Percentiles rank a stretch among this genome's conserved stretches.
These are phyloP conservation scores for Fusarium continuum DNA, from an alignment of 2,329 filamentous ascomycete genomes.

Conservation along the genomic window DNA sequence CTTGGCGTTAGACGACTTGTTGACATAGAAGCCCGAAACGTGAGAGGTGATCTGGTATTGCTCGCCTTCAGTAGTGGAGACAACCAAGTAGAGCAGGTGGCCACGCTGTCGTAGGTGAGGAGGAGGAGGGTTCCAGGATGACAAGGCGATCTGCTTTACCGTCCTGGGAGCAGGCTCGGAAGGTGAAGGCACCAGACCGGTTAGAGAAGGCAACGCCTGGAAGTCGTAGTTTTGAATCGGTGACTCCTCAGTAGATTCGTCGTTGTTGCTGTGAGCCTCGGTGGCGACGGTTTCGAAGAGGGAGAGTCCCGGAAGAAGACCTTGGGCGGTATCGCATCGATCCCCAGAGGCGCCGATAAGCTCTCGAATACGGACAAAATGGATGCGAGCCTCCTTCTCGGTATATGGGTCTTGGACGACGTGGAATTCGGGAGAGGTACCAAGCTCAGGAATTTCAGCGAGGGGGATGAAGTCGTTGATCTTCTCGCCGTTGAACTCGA, in stretches of 20 bases:
- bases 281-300: conserved; percentile 81
- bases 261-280: conserved; percentile 53
- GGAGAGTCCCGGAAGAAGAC: conserved; percentile 84
- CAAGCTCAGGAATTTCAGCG: conserved; percentile 84
- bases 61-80: conserved; percentile 93
- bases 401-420: conserved; percentile 96
- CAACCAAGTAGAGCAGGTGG: conserved; percentile 88
- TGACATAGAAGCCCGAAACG: conserved; percentile 95
- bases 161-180: conserved; percentile 83
- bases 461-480: conserved; percentile 97
- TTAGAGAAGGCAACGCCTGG: conserved; percentile 71
- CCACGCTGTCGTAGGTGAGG: conserved; percentile 90
- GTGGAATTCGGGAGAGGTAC: conserved; percentile 78
- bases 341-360: conserved; percentile 92
- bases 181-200: conserved; percentile 74
- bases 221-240: conserved; percentile 79
- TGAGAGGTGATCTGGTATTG: conserved; percentile 93
- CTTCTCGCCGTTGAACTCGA: conserved; percentile 86
- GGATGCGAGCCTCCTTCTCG: conserved; percentile 96
- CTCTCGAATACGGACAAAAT: conserved; percentile 89
- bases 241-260: conserved; percentile 46
- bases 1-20: conserved; percentile 93
- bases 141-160: conserved; percentile 86
- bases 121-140: conserved; percentile 95
- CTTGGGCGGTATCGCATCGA: conserved; percentile 85